Evolutionary conservation across 306 rosid genomes (phyloP).

Genomic region (Gillenia trifoliata): DNA sequence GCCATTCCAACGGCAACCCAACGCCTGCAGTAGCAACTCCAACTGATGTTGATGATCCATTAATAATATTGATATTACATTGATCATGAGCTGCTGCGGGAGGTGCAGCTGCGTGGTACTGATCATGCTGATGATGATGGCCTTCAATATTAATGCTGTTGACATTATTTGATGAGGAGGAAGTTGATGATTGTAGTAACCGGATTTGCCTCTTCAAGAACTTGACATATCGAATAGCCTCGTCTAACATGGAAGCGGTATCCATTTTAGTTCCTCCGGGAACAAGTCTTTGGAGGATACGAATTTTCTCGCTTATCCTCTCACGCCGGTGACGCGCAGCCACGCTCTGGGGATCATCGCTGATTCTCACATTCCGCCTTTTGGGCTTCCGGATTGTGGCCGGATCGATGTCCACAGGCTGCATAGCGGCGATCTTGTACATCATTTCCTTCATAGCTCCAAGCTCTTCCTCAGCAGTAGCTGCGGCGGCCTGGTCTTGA

Average conservation of each 20-base stretch:
- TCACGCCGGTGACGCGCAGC: constrained; percentile 90
- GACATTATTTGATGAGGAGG: neutral
- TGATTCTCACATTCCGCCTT: constrained; percentile 80
- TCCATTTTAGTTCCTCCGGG: constrained; percentile 97
- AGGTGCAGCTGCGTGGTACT: neutral
- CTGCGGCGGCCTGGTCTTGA: neutral
- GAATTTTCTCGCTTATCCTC: constrained; percentile 81
- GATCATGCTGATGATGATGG: neutral
- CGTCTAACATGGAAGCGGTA: constrained; percentile 93
- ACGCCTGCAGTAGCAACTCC: neutral
- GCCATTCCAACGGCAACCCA: neutral
- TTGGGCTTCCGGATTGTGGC: constrained; percentile 67
- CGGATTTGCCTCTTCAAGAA: constrained; percentile 85
- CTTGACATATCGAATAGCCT: constrained; percentile 88
- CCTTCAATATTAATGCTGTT: neutral
- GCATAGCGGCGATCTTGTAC: constrained; percentile 95
- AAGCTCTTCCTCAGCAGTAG: constrained; percentile 51
- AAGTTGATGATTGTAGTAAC: constrained; percentile 48
- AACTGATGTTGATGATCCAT: neutral
- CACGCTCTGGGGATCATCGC: constrained; percentile 88
- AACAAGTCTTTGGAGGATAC: constrained; percentile 85
- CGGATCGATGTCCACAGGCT: constrained; percentile 92
- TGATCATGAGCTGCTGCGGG: neutral
- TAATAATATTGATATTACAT: neutral
- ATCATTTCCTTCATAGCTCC: constrained; percentile 97